Base-by-base conservation (phyloP, 257 asterid species). In the Mentha longifolia region DNA sequence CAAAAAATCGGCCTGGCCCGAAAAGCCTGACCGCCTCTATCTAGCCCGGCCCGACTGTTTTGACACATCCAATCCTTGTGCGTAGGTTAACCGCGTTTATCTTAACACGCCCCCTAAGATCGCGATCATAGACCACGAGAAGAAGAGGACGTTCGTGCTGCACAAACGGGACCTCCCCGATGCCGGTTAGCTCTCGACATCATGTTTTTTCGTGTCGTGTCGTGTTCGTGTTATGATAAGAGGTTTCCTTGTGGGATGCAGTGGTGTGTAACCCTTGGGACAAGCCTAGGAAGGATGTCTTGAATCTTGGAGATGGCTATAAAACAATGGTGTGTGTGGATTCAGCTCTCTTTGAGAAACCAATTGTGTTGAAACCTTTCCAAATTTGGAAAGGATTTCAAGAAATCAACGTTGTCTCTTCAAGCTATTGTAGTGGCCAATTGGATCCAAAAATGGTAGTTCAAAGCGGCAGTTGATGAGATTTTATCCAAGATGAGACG, bases 361-460 rank as follows among this genome's bases (percentile, higher is more conserved):
- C 89, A 13, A 49, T 87, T 74, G 56, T 68, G 67, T 73, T 87
- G 39, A 80, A 83, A 68, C 89, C 94, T 30, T 76, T 61, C 37
- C 86, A 87, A 76, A 81, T 81, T 67, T 85, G 94, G 89, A 87
- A 30, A 73, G 94, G 85, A 37, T 85, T 80, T 79, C 89, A 83
- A 73, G 94, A 85, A 78, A 82, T 87, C 46, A 76, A 73, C 3
- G 42, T 70, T 5, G 93, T 85, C 14, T 78, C 84, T 60, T 87
- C 93, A 52, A 87, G 93, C 84, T 87, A 87, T 76, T 85, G 87
- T 71, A 87, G 91, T 75, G 94, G 89, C 16, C 94, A 83, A 35
- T 75, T 87, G 74, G 91, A 87, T 67, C 89, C 94, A 4, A 77
- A 52, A 42, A 79, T 68, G 77, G 90, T 85, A 13, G 68, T 75